Evolutionary conservation across 2,329 filamentous ascomycete species (phyloP), one percentile per base, ranked within the genome.

Genomic region (Ramularia endophylla): DNA sequence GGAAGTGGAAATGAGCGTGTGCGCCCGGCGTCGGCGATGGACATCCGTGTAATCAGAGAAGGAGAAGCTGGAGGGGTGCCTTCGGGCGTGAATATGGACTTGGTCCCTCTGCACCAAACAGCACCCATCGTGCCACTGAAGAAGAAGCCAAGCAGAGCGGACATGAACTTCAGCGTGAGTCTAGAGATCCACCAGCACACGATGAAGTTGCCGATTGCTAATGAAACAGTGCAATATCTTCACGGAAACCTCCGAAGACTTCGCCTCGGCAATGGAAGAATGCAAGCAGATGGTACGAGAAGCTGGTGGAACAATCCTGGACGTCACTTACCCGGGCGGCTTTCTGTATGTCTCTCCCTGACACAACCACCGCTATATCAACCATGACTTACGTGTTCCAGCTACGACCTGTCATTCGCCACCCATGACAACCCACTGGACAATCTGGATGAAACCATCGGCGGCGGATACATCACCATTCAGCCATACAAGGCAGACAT

Each of bases 321-420:
- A 40, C 16, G 40, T 48, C 20, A 25, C 22, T 25, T 55, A 43
- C 38, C 43, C 37, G 3, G 51, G 51, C 27, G 52, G 52, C 9
- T 52, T 55, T 34, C 40, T 55, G 29, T 55, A 44, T 31, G 18
- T 30, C 4, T 9, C 29, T 31, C 16, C 15, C 11, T 6, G 8
- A 15, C 27, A 12, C 5, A 12, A 13, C 19, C 9, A 28, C 15
- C 15, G 19, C n/a, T n/a, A n/a, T n/a, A n/a, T n/a, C 19, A 13
- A 9, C 13, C 25, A 9, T 31, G 9, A 33, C 37, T 12, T 18
- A n/a, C 2, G 22, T 13, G n/a, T 8, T 16, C 4, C 31, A 41
- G 38, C 6, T 27, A 36, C 8, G 27, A 29, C 18, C 36, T 34
- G n/a, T n/a, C 17, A 3, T 25, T 25, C 11, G 20, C 15, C 17